Evolutionary conservation across 192 early-diverging fungal species (phyloP), one percentile per base, ranked within the genome.

Genomic region (Mortierella alpina): DNA sequence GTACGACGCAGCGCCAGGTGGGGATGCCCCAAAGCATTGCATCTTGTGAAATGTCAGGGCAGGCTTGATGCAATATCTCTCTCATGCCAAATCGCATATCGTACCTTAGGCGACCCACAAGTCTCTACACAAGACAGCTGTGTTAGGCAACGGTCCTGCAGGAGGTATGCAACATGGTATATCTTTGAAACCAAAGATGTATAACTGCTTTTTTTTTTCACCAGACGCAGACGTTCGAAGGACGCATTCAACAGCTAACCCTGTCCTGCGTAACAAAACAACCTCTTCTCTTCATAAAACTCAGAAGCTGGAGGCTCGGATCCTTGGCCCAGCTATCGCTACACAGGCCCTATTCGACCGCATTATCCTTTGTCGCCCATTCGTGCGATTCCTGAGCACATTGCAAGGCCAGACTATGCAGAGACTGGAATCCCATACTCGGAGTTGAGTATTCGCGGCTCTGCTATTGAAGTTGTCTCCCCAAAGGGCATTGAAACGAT

Each of bases 401-500:
- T 96, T 56, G 51, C 82, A 42, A 85, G 84, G 53, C 94, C 94
- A 1, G 94, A 96, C 68, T 95, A 94, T 78, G 90, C 92, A 11
- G 78, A 83, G n/a, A 66, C 72, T 79, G 96, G 96, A 23, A 83
- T 88, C 50, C 92, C 97, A 0, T 65, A 81, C 13, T 90, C 91
- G 57, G 98, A 99, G 85, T 84, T 92, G 70, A 85, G 74, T n/a
- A 82, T 91, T 12, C 84, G 91, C 17, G 91, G 91, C 59, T 90
- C 88, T 8, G 80, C 88, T 45, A 97, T 98, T 63, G 86, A 92
- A 54, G 88, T 86, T 3, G 78, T 98, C 78, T 86, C 69, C 15
- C 56, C 82, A 5, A 86, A 89, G 44, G 96, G 97, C 70, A 93
- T 95, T 58, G 91, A 93, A 63, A 86, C 82, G 7, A 93, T 98